Evolutionary conservation across 2,329 filamentous ascomycete species (phyloP).

Genomic region (Xylariales sp.): DNA sequence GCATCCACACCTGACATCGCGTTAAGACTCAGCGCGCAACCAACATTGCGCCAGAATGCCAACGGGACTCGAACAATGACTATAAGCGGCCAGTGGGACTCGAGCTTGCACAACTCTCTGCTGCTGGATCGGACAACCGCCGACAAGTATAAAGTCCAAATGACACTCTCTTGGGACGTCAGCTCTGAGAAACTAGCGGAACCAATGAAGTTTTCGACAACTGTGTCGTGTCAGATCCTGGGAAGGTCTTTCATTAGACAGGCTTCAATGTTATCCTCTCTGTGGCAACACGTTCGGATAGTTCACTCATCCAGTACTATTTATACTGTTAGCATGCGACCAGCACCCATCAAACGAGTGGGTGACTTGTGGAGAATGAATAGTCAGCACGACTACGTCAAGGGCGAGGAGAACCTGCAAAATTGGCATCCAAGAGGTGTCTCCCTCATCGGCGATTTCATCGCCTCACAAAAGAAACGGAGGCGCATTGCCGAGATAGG

Average conservation of each 20-base stretch:
- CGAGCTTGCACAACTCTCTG: slow-evolving; percentile 85
- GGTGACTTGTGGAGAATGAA: slow-evolving; percentile 96
- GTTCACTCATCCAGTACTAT: slow-evolving; percentile 83
- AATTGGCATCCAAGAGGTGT: slow-evolving; percentile 88
- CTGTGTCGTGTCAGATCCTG: slow-evolving; percentile 77
- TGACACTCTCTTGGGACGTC: slow-evolving; percentile 83
- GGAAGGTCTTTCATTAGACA: slow-evolving; percentile 81
- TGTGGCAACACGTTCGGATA: slow-evolving; percentile 81
- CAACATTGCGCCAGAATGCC: slow-evolving; percentile 76
- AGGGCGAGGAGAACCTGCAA: slow-evolving; percentile 82
- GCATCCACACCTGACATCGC: slow-evolving; percentile 68
- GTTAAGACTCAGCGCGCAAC: slow-evolving; percentile 72
- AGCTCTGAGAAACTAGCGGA: slow-evolving; percentile 78
- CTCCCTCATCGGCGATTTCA: slow-evolving; percentile 84
- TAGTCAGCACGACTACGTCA: slow-evolving; percentile 91
- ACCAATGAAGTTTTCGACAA: slow-evolving; percentile 81
- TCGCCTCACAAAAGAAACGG: slow-evolving; percentile 68
- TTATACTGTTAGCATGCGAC: slow-evolving; percentile 82
- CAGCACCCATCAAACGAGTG: slow-evolving; percentile 83
- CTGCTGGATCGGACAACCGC: slow-evolving; percentile 88
- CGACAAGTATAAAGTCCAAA: slow-evolving; percentile 89
- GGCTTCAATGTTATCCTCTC: slow-evolving; percentile 77
- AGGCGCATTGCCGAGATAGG: slow-evolving; percentile 76
- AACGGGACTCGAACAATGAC: slow-evolving; percentile 88
- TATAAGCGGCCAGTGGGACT: slow-evolving; percentile 93